Conservation (phyloP, 768 basidiomycete species). For the Tricholoma sp. region DNA sequence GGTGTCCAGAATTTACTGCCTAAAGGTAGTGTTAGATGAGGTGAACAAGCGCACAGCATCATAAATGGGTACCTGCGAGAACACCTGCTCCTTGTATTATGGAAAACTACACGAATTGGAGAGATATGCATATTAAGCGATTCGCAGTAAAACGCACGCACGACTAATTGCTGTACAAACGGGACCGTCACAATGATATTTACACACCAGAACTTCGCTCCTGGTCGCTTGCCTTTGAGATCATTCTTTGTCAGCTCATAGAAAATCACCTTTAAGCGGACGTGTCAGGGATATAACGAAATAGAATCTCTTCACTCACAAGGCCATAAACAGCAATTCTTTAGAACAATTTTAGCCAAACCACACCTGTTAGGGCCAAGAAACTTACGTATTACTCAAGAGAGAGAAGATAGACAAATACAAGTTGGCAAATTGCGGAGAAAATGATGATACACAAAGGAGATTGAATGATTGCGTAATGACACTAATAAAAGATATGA, state of each 20-base stretch:
- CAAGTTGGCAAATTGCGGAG: slow-evolving; percentile 52
- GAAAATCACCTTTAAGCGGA: slow-evolving; percentile 35
- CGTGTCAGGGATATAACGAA: background rate
- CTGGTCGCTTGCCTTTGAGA: slow-evolving; percentile 64
- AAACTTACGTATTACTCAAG: slow-evolving; percentile 64
- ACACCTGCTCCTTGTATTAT: slow-evolving; percentile 65
- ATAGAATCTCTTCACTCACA: slow-evolving; percentile 75
- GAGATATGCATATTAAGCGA: background rate
- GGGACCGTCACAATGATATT: slow-evolving; percentile 84
- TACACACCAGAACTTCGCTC: slow-evolving; percentile 81
- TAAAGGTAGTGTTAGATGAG: slow-evolving; percentile 13
- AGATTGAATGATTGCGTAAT: slow-evolving; percentile 65
- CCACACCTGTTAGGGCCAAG: background rate
- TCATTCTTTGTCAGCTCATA: slow-evolving; percentile 78
- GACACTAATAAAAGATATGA: slow-evolving; percentile 67
- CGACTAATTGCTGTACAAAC: slow-evolving; percentile 76
- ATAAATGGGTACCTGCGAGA: slow-evolving; percentile 32
- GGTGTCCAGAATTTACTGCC: slow-evolving; percentile 76
- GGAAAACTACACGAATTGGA: slow-evolving; percentile 42
- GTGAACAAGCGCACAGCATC: background rate
- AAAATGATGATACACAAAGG: slow-evolving; percentile 61
- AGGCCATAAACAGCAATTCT: slow-evolving; percentile 35
- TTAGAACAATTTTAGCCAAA: background rate
- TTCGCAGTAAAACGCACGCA: slow-evolving; percentile 26
- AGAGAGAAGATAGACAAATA: slow-evolving; percentile 72